Conservation (phyloP, 441 rosid genomes). For the Breynia disticha region DNA sequence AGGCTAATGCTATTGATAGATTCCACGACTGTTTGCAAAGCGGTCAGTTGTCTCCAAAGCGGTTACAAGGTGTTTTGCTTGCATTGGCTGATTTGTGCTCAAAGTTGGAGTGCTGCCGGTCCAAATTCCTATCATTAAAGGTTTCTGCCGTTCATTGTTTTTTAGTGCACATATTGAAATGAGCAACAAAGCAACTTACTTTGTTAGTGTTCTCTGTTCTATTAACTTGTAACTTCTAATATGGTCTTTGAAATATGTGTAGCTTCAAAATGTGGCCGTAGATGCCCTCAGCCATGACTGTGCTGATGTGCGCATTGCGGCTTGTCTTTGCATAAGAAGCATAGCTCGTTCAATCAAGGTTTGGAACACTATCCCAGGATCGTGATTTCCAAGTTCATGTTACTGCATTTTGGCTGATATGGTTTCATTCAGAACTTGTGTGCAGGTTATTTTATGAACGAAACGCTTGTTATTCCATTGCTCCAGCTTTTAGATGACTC, state of each 20-base stretch:
- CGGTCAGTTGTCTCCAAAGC: slow-evolving; percentile 40
- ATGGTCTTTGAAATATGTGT: slow-evolving; percentile 12
- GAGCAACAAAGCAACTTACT: background rate
- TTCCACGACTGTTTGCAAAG: slow-evolving; percentile 42
- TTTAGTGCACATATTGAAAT: background rate
- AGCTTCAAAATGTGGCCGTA: slow-evolving; percentile 43
- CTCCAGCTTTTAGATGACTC: slow-evolving; percentile 62
- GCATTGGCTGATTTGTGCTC: slow-evolving; percentile 77
- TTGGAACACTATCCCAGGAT: slow-evolving; percentile 20
- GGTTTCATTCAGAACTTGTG: slow-evolving; percentile 64
- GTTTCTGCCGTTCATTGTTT: slow-evolving; percentile 24
- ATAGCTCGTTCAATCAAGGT: slow-evolving; percentile 87
- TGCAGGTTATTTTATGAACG: slow-evolving; percentile 80
- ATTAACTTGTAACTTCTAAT: slow-evolving; percentile 15
- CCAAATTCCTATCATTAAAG: slow-evolving; percentile 56
- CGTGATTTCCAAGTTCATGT: slow-evolving; percentile 14
- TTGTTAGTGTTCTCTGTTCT: slow-evolving; percentile 1
- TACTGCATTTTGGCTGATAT: slow-evolving; percentile 26
- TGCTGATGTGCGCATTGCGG: slow-evolving; percentile 55
- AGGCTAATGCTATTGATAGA: slow-evolving; percentile 51
- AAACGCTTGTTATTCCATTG: slow-evolving; percentile 45
- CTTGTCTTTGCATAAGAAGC: slow-evolving; percentile 74
- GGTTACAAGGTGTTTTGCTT: slow-evolving; percentile 56
- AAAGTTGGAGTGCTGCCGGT: slow-evolving; percentile 70
- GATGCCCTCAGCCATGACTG: slow-evolving; percentile 50